Conservation (phyloP, 169 alveolate genomes). For the Cryptosporidium bovis region DNA sequence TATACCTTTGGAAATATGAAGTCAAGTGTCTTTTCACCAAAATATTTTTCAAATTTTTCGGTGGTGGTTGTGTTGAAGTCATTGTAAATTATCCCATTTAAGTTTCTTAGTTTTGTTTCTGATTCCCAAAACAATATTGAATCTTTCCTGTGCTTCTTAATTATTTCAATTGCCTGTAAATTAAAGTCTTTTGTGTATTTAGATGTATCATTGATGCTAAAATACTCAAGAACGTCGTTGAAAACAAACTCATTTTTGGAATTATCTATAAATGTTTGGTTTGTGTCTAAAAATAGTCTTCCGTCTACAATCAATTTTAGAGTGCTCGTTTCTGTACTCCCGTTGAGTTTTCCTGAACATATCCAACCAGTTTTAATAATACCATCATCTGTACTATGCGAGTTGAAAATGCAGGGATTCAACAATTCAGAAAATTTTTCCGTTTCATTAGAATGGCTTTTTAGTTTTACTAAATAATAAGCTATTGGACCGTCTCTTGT, state of each 20-base stretch:
- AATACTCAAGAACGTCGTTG: constrained; percentile 36
- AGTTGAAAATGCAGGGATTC: constrained; percentile 32
- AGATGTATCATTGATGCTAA: constrained; percentile 3
- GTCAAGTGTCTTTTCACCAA: not conserved
- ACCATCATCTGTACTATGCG: not conserved
- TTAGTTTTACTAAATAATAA: constrained; percentile 21
- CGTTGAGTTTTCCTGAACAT: constrained; percentile 6
- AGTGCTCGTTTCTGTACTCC: not conserved
- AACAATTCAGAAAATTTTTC: not conserved
- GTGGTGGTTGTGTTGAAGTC: not conserved
- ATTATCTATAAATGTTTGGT: constrained; percentile 11
- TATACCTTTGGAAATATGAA: constrained; percentile 25
- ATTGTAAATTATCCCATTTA: constrained; percentile 7
- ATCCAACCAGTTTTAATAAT: constrained; percentile 19
- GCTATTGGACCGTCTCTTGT: constrained; percentile 67
- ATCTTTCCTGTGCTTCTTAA: constrained; percentile 19
- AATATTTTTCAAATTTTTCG: not conserved
- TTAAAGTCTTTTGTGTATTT: constrained; percentile 16
- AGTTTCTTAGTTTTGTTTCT: constrained; percentile 38
- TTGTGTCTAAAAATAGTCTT: constrained; percentile 28
- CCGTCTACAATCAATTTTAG: constrained; percentile 59
- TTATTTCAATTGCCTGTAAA: constrained; percentile 15
- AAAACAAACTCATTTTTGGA: constrained; percentile 25
- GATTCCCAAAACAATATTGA: constrained; percentile 41
- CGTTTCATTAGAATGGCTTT: not conserved